Evolutionary conservation across 1,284 basidiomycete genomes (phyloP), one percentile per base, ranked within the genome.

Genomic region (Trichosporon faecale): DNA sequence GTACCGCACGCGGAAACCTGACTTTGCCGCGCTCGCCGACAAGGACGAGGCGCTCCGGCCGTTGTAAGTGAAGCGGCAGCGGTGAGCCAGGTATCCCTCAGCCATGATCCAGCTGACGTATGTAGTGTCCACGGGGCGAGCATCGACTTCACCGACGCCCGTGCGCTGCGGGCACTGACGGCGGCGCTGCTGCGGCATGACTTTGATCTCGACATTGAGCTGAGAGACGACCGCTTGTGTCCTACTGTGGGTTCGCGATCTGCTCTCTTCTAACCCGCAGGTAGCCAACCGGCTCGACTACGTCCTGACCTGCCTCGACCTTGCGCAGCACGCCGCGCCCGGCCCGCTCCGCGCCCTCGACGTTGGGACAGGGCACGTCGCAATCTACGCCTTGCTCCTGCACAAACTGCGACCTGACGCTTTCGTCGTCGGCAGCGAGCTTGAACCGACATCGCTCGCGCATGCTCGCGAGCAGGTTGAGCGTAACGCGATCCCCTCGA

Each of bases 321-420:
- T 66, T 1, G 66, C 63, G 31, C 23, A 35, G 33, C 44, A 67
- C 35, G 46, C 46, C 18, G 33, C 68, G 9, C 68, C 55, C 1
- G 49, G 52, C n/a, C 69, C 64, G 0, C 66, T 85, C 0, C 74
- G 77, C 27, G 84, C 84, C 1, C 77, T 87, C n/a, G 86, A 87
- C 71, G 83, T 87, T 52, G 95, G 95, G 18, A 96, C 94, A 8
- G 95, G 95, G 0, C 90, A 94, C 8, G 91, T 92, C 0, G 92
- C 89, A 0, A 94, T 98, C 72, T 98, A 98, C 75, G 90, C 95
- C 0, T 84, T 97, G 0, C 86, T 98, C 0, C 88, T 88, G 0
- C 91, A 90, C 77, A 85, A 83, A 2, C 79, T 88, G 25, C 84
- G 89, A 44, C 79, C 86, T 1, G 78, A 77, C 1, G 91, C 91